phyloP scores from a whole-genome alignment of 2,329 filamentous ascomycete genomes.

The Alternaria dauci region DNA sequence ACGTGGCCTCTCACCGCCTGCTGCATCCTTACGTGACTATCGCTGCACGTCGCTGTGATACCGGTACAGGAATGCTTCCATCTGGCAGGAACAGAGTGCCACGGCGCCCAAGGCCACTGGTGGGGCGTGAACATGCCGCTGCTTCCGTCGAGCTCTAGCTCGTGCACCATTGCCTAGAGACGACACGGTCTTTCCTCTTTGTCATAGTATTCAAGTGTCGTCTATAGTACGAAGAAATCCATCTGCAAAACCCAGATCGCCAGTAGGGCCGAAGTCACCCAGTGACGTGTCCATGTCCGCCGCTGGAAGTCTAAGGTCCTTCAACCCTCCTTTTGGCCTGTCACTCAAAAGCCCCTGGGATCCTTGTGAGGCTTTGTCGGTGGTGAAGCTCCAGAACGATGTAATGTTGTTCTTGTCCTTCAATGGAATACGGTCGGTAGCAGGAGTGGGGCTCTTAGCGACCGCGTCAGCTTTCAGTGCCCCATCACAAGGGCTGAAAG shows the following conservation, averaged over 20 bases:
- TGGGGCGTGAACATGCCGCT: conserved; percentile 2
- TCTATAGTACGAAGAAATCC: conserved; percentile 38
- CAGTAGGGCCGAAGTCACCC: conserved; percentile 32
- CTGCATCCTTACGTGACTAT: conserved; percentile 24
- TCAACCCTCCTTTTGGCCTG: conserved; percentile 14
- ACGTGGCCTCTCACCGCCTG: conserved; percentile 49
- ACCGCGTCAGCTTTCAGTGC: conserved; percentile 12
- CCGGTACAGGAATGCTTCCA: conserved; percentile 12
- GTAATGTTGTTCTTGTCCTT: conserved; percentile 36
- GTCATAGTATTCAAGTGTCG: conserved; percentile 18
- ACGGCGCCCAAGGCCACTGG: conserved; percentile 1
- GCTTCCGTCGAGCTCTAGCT: conserved; percentile 1
- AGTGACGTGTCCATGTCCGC: conserved; percentile 35
- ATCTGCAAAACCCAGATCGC: conserved; percentile 38
- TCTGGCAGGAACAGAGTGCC: conserved; percentile 12
- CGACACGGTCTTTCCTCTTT: background rate
- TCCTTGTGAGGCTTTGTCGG: conserved; percentile 35
- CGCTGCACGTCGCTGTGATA: conserved; percentile 20
- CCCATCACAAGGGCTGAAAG: conserved; percentile 26
- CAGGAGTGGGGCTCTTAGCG: conserved; percentile 33
- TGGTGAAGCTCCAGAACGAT: conserved; percentile 25
- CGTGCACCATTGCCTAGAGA: background rate
- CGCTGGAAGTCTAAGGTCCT: conserved; percentile 28
- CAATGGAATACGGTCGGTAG: conserved; percentile 35
- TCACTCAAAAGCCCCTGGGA: conserved; percentile 16